A percentile compares a stretch with the other conserved stretches of the same genome.
Evolutionary conservation across 2,329 filamentous ascomycete species (phyloP).

Genomic region (Aspergillus terreus): DNA sequence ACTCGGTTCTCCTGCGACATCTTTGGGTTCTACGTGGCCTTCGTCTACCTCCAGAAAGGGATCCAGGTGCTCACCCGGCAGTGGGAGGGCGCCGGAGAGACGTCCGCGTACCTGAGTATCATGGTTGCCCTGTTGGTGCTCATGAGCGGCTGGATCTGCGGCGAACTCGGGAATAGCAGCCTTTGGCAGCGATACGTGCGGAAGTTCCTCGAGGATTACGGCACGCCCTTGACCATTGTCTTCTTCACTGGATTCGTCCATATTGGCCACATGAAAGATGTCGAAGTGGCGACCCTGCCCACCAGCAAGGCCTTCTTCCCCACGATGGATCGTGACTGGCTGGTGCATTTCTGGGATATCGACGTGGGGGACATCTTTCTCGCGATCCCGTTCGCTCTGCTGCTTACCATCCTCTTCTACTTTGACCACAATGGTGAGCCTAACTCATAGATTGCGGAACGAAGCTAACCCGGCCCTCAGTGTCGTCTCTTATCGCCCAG

Average conservation of each 20-base stretch:
- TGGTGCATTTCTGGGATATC: constrained; percentile 79
- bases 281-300: constrained; percentile 68
- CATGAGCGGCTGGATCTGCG: constrained; percentile 70
- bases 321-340: constrained; percentile 69
- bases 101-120: constrained; percentile 72
- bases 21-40: constrained; percentile 90
- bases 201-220: constrained; percentile 85
- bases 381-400: constrained; percentile 79
- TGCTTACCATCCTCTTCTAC: constrained; percentile 82
- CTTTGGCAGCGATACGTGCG: constrained; percentile 72
- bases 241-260: constrained; percentile 91
- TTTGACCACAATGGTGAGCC: constrained; percentile 78
- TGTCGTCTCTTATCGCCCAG: constrained; percentile 77
- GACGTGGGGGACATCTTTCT: constrained; percentile 70
- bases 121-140: constrained; percentile 74
- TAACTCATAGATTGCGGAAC: background rate
- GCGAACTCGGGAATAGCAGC: constrained; percentile 64
- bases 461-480: constrained; percentile 38
- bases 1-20: constrained; percentile 91
- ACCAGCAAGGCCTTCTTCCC: constrained; percentile 76
- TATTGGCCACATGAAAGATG: constrained; percentile 72
- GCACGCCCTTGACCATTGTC: constrained; percentile 74
- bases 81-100: constrained; percentile 56
- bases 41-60: constrained; percentile 87
- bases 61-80: constrained; percentile 79